phyloP scores from a whole-genome alignment of 2,329 filamentous ascomycete species.

The Fusarium scirpi region DNA sequence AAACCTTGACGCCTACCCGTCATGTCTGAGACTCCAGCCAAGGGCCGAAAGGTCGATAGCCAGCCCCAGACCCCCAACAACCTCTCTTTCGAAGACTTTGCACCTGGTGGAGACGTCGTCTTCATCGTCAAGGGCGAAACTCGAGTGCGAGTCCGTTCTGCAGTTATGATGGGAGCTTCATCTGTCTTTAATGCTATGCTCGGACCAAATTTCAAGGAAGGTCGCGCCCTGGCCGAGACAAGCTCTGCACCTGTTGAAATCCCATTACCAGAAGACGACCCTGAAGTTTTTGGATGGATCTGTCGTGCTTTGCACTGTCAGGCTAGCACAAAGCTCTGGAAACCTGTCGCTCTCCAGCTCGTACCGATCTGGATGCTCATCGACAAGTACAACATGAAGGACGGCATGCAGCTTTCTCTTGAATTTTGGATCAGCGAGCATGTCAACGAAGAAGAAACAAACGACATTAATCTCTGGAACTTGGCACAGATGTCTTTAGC shows the following conservation, averaged over 20 bases:
- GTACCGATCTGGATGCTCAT: not conserved
- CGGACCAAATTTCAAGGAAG: constrained; percentile 6
- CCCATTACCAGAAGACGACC: constrained; percentile 1
- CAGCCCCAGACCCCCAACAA: too few species aligned
- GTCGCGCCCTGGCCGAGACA: not conserved
- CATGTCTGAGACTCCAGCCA: not conserved
- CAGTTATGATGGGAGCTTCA: not conserved
- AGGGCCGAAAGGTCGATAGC: not conserved
- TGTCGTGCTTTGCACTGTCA: constrained; percentile 7
- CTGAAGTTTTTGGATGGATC: not conserved
- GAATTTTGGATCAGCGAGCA: not conserved
- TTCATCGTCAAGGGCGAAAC: not conserved
- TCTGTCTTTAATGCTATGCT: constrained; percentile 11
- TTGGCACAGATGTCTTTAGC: not conserved
- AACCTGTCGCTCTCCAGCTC: not conserved
- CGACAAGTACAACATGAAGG: constrained; percentile 17
- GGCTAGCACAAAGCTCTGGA: not conserved
- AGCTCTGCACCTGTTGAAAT: not conserved
- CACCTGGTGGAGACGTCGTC: not conserved
- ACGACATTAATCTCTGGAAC: not conserved
- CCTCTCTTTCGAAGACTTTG: not conserved
- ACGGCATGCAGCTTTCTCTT: constrained; percentile 11
- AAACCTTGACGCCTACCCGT: not conserved
- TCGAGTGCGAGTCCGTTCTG: not conserved
- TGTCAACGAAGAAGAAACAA: not conserved